Percentiles rank a stretch among this genome's conserved stretches.
These are phyloP conservation scores for Chytriomyces confervae DNA, from an alignment of 192 early-diverging fungal species.

Conservation along the genomic window DNA sequence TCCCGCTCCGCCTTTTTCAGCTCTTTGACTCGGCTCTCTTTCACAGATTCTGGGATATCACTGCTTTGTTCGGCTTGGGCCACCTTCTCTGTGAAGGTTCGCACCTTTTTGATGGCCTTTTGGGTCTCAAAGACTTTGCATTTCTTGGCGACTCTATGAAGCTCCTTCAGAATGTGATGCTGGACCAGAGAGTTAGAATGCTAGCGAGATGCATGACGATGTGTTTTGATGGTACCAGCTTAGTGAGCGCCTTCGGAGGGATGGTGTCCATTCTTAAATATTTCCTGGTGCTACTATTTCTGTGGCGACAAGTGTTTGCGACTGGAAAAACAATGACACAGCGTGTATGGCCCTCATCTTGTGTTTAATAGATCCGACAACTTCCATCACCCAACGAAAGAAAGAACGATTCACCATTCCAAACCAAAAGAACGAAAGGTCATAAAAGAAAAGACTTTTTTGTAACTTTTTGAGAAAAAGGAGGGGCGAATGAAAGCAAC, in stretches of 20 bases:
- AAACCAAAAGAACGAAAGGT: constrained; percentile 1
- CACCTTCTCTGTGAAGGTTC: constrained; percentile 31
- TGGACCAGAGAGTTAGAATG: not conserved
- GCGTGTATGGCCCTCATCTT: too few relatives aligned
- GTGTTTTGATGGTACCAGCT: too few relatives aligned
- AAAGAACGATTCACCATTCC: not conserved
- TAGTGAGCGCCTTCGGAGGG: too few relatives aligned
- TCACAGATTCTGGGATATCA: constrained; percentile 29
- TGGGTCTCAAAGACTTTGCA: constrained; percentile 38
- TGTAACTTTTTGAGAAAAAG: not conserved
- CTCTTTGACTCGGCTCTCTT: constrained; percentile 22
- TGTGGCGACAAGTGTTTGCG: too few relatives aligned
- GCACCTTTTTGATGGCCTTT: constrained; percentile 44
- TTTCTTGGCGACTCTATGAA: constrained; percentile 39
- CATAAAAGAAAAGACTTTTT: not conserved
- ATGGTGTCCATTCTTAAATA: too few relatives aligned
- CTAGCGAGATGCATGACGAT: not conserved
- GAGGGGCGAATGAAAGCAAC: not conserved
- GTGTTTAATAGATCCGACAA: too few relatives aligned
- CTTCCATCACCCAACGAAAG: not conserved
- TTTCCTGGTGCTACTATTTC: too few relatives aligned
- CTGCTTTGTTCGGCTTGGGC: not conserved
- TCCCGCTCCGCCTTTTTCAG: constrained; percentile 42
- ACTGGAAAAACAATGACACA: too few relatives aligned
- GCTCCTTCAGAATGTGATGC: constrained; percentile 42